Evolutionary conservation across 257 asterid species (phyloP), one percentile per base, ranked within the genome.

Genomic region (Misopates orontium): DNA sequence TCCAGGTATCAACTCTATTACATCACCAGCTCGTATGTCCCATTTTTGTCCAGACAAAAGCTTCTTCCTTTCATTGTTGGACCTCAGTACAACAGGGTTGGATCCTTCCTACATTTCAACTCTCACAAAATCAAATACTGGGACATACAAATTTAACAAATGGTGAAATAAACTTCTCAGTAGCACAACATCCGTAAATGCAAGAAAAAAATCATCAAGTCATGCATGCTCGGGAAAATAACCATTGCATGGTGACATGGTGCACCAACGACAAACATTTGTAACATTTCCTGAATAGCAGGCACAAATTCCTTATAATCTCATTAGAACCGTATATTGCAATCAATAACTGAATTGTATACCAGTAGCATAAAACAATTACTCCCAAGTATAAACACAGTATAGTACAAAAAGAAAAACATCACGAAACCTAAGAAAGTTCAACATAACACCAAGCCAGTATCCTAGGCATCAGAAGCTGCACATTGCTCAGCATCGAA

Each of bases 1-100:
- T 53, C 97, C 97, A 0, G 99, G 99, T 76, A 93, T 85, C 73
- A 93, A 73, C 81, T 93, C 97, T 60, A 93, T 62, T 44, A 88
- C 51, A 75, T 90, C 96, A 67, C 90, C 95, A 59, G 80, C 62
- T 66, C 72, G 77, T 63, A 93, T 76, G 63, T 71, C 81, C 80
- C 84, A 69, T 57, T 76, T 84, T 68, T 85, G 87, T 18, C 96
- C 87, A 12, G 92, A 80, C 69, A 77, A 73, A 72, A 93, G 85
- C 84, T 84, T 93, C 73, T 82, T 88, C 59, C 97, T 82, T 54
- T 73, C 85, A 32, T 71, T 80, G 53, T 77, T 77, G 56, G 83
- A 79, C 80, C 90, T 89, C 54, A 90, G 28, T 44, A 90, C 89
- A 56, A 87, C 88, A 20, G 99, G 99, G 76, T 90, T 93, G 11